Evolutionary conservation across 371 early-diverging fungal species (phyloP), one percentile per base, ranked within the genome.

Genomic region (Circinella umbellata): DNA sequence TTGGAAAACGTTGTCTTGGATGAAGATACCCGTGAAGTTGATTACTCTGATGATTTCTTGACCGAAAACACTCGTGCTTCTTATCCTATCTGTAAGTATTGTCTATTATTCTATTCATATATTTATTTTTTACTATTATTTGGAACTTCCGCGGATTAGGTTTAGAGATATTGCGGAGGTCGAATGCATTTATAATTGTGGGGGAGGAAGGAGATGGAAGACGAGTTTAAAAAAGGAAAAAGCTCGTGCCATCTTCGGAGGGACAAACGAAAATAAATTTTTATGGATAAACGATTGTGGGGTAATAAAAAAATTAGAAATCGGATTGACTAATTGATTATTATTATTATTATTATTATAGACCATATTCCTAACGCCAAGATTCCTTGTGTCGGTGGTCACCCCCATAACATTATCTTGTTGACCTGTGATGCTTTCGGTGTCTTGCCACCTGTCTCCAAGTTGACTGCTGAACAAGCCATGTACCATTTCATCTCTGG

Each of bases 351-450:
- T 15, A 15, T 55, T 36, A 53, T 37, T 36, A 47, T 61, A 71
- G 95, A 96, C 76, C 94, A 82, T 83, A 97, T 97, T 78, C 96
- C 97, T 69, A 95, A 94, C 79, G 96, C 97, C 70, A 94, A 96
- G 88, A 76, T 96, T 48, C 97, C 97, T 42, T 96, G 96, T 77
- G 77, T 96, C 38, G 93, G 94, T 66, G 90, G 92, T 64, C 96
- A 96, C 83, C 98, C 98, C 64, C 88, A 90, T 80, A 97, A 98
- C 89, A 94, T 98, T 71, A 92, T 98, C 78, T 80, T 98, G 73
- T 83, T 98, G 70, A 98, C 98, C 27, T 97, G 97, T 80, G 98
- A 98, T 74, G 98, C 97, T 63, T 96, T 97, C 75, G 98, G 98
- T 73, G 95, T 98, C 61, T 85, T 98, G 67, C 98, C 97, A 6